Evolutionary conservation across 164 flowering plant genomes (phyloP).

Genomic region (Vitis vinifera): ASM3070453v1 NC_081814.1:16812501-16813000

Average conservation of each 20-base stretch:
- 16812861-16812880: conserved; percentile 17
- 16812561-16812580: not conserved
- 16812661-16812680: conserved; percentile 13
- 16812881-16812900: conserved; percentile 11
- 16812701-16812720: conserved; percentile 22
- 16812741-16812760: conserved; percentile 5
- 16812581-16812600: not conserved
- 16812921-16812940: conserved; percentile 12
- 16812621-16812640: conserved; percentile 34
- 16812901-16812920: conserved; percentile 14
- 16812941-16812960: conserved; percentile 8
- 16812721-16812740: conserved; percentile 31
- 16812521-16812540: conserved; percentile 1
- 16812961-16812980: conserved; percentile 16
- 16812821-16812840: conserved; percentile 23
- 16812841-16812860: conserved; percentile 22
- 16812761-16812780: conserved; percentile 14
- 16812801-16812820: conserved; percentile 20
- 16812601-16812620: conserved; percentile 33
- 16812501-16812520: not conserved
- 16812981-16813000: not conserved
- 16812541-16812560: not conserved
- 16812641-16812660: conserved; percentile 12
- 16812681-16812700: conserved; percentile 13
- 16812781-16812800: conserved; percentile 20